Evolutionary conservation across 257 asterid species (phyloP), one percentile per base, ranked within the genome.

Genomic region (Orobanche coerulescens): DNA sequence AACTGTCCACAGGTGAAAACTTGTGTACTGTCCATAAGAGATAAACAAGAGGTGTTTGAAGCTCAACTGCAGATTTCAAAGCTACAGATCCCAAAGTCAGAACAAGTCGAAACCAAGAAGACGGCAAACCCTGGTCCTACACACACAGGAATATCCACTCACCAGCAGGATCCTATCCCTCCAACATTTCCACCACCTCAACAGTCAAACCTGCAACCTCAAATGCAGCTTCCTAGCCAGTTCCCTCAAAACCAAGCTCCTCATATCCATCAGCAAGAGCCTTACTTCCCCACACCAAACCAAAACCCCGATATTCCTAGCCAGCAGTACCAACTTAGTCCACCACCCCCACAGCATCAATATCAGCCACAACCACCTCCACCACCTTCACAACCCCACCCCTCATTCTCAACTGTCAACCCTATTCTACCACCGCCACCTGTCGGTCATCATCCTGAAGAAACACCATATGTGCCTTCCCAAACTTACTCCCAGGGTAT

Each of bases 1-100:
- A 33, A 25, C 65, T 71, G 34, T 69, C 61, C 68, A 78, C 82
- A 93, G 99, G 96, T 93, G 68, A 94, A 83, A 65, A 76, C 73
- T 1, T 84, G 87, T 34, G 88, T 93, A 19, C 81, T 79, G 60
- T 57, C 66, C 65, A 82, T 93, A 64, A 77, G 40, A 76, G 97
- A 93, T 61, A 84, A 93, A 68, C 97, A 84, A 77, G 96, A 92
- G 39, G 82, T 78, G 52, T 62, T 86, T 54, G 92, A 83, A 52
- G 93, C 89, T 66, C 81, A 84, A 58, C 62, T 84, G 67, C 79
- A 81, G 72, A 81, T 81, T 49, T 73, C 87, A 50, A 92, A 88
- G 73, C 79, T 82, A 66, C 90, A 81, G 62, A 57, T 73, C 57
- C 73, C 88, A 1, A 81, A 80, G 72, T 71, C 47, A 28, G 97